Evolutionary conservation across 345 rosid species (phyloP).

Genomic region (Crucihimalaya himalaica): DNA sequence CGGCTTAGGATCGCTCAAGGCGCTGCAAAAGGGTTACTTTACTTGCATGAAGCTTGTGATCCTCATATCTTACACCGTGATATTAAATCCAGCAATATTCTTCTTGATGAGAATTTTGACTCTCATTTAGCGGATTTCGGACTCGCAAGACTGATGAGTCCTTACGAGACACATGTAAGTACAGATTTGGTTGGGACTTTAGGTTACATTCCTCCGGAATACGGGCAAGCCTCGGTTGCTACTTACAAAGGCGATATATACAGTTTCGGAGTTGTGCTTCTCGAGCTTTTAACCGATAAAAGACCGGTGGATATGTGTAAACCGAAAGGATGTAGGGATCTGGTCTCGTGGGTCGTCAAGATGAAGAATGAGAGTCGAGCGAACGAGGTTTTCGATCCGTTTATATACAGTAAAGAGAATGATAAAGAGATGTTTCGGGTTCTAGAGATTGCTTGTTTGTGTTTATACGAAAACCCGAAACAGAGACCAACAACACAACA

Average conservation of each 20-base stretch:
- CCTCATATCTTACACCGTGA: constrained; percentile 89
- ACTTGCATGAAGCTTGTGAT: constrained; percentile 78
- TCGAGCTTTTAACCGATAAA: constrained; percentile 82
- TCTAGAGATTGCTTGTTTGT: constrained; percentile 70
- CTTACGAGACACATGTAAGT: constrained; percentile 78
- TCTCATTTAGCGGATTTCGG: constrained; percentile 94
- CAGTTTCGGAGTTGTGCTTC: constrained; percentile 87
- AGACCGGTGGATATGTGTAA: constrained; percentile 92
- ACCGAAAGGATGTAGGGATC: constrained; percentile 63
- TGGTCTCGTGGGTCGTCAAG: constrained; percentile 65
- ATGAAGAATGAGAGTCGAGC: constrained; percentile 68
- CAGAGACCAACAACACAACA: constrained; percentile 66
- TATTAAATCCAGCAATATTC: constrained; percentile 84
- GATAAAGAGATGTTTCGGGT: constrained; percentile 60
- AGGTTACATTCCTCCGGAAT: constrained; percentile 91
- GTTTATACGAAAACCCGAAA: constrained; percentile 65
- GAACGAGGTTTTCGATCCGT: constrained; percentile 69
- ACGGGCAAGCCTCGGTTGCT: constrained; percentile 82
- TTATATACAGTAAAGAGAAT: constrained; percentile 56
- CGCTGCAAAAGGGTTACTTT: constrained; percentile 65
- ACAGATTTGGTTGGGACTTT: constrained; percentile 90
- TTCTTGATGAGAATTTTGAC: constrained; percentile 66
- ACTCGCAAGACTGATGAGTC: constrained; percentile 71
- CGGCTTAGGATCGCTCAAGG: constrained; percentile 78
- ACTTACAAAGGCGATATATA: constrained; percentile 85